These are phyloP conservation scores for Neurospora cerealis DNA, from an alignment of 495 filamentous ascomycete genomes.

Conservation along the genomic window DNA sequence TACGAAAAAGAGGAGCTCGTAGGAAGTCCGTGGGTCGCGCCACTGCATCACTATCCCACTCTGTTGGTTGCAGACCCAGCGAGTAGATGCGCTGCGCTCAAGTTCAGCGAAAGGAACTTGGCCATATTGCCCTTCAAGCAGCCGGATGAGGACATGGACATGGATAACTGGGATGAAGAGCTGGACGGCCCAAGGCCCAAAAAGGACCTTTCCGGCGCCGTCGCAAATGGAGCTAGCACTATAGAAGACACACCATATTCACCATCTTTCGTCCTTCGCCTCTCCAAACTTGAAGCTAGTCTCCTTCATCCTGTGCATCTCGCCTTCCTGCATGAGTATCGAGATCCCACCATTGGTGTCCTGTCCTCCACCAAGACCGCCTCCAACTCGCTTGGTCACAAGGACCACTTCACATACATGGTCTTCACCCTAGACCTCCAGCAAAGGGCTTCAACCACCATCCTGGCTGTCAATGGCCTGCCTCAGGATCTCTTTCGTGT, in stretches of 20 bases:
- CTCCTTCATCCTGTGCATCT: slow-evolving; percentile 83
- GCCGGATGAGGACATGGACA: slow-evolving; percentile 75
- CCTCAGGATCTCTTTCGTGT: slow-evolving; percentile 86
- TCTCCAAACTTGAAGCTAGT: slow-evolving; percentile 77
- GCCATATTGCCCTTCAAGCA: slow-evolving; percentile 92
- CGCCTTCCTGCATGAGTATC: slow-evolving; percentile 91
- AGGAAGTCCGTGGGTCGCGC: slow-evolving; percentile 63
- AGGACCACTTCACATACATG: slow-evolving; percentile 77
- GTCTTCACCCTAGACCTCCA: slow-evolving; percentile 93
- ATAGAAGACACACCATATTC: slow-evolving; percentile 66
- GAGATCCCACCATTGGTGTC: slow-evolving; percentile 94
- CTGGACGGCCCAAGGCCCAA: slow-evolving; percentile 49
- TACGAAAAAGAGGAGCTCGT: slow-evolving; percentile 88
- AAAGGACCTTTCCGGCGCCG: slow-evolving; percentile 31
- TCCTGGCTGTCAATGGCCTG: slow-evolving; percentile 73
- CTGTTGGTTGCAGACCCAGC: slow-evolving; percentile 82
- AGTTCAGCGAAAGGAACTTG: slow-evolving; percentile 79
- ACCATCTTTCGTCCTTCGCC: slow-evolving; percentile 81
- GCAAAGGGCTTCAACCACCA: slow-evolving; percentile 85
- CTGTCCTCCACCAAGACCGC: slow-evolving; percentile 65
- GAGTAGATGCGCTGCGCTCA: slow-evolving; percentile 85
- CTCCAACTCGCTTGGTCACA: slow-evolving; percentile 68
- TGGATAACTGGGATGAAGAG: slow-evolving; percentile 81
- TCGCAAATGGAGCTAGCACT: slow-evolving; percentile 44
- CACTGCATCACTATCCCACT: slow-evolving; percentile 58